Percentiles rank a stretch among this genome's conserved stretches.
These are phyloP conservation scores for Leccinellum rugosiceps DNA, from an alignment of 768 basidiomycete genomes.

Conservation along the genomic window DNA sequence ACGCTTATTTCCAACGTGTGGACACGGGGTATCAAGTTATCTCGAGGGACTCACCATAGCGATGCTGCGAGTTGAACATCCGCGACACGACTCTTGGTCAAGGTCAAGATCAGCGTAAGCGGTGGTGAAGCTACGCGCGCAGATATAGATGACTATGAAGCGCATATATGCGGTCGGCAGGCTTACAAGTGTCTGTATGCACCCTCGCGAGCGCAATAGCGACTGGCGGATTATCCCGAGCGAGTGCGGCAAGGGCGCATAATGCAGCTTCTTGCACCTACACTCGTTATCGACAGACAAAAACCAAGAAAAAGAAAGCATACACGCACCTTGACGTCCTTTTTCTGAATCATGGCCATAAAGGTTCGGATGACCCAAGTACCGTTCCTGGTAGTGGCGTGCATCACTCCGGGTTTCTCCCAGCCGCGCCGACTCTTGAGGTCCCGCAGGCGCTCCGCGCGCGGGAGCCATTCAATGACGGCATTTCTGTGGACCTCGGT, in stretches of 20 bases:
- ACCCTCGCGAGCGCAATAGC: constrained; percentile 48
- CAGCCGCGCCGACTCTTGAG: constrained; percentile 64
- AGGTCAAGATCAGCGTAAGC: constrained; percentile 43
- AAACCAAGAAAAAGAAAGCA: background rate
- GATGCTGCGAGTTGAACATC: constrained; percentile 71
- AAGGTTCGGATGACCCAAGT: constrained; percentile 61
- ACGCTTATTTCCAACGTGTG: constrained; percentile 37
- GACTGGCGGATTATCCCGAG: constrained; percentile 56
- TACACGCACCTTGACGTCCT: constrained; percentile 52
- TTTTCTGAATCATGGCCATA: constrained; percentile 43
- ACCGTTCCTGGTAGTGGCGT: constrained; percentile 42
- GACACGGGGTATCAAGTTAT: background rate
- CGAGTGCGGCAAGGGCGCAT: constrained; percentile 60
- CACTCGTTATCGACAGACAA: background rate
- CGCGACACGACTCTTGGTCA: constrained; percentile 55
- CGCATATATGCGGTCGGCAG: constrained; percentile 19
- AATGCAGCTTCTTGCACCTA: constrained; percentile 68
- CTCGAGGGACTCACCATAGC: constrained; percentile 49
- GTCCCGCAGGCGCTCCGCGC: constrained; percentile 50
- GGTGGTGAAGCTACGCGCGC: constrained; percentile 9
- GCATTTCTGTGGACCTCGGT: constrained; percentile 45
- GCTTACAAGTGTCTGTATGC: constrained; percentile 37
- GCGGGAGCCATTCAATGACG: constrained; percentile 63
- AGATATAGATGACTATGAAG: constrained; percentile 2
- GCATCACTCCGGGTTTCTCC: constrained; percentile 55